Evolutionary conservation across 2,329 filamentous ascomycete genomes (phyloP), one percentile per base, ranked within the genome.

Genomic region (Talaromyces islandicus): DNA sequence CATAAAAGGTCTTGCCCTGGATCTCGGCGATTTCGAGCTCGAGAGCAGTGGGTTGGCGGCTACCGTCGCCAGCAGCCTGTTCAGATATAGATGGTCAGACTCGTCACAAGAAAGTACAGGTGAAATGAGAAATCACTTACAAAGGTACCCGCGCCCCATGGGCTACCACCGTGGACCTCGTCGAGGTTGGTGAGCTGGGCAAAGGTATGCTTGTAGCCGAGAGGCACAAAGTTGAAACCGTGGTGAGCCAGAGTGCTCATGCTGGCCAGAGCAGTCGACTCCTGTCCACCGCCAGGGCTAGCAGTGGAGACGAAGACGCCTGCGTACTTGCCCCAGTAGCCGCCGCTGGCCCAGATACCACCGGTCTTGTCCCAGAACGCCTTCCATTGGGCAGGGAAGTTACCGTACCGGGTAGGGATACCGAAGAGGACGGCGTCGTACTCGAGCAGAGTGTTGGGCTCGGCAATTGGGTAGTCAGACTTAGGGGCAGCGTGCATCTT

Each of bases 361-460:
- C 93, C 93, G 25, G 91, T 92, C 78, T 85, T 84, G 82, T 99
- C 94, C 90, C 92, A 95, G 74, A 80, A 81, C 58, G 75, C 77
- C 83, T 94, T 97, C 90, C 90, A 97, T 80, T 99, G 94, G 19
- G 88, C 90, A 54, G 93, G 92, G 84, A 96, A 96, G 86, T 95
- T 97, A 70, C 94, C 94, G 80, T 91, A 99, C 67, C 94, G 86
- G 56, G 94, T 99, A 62, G 94, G 94, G 75, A 97, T 94, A 67
- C 94, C 94, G 70, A 97, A 84, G 65, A 99, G 87, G 81, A 97
- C 88, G 67, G 81, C 94, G 71, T 97, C 92, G 80, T 95, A 97
- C 57, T 80, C 65, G 71, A 87, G 85, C 50, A 97, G 87, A 32
- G 75, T 80, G 12, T 83, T 74, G 55, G 84, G 81, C 68, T 82